Conservation (phyloP, 2,329 filamentous ascomycete species). For the Cytospora piceae region DNA sequence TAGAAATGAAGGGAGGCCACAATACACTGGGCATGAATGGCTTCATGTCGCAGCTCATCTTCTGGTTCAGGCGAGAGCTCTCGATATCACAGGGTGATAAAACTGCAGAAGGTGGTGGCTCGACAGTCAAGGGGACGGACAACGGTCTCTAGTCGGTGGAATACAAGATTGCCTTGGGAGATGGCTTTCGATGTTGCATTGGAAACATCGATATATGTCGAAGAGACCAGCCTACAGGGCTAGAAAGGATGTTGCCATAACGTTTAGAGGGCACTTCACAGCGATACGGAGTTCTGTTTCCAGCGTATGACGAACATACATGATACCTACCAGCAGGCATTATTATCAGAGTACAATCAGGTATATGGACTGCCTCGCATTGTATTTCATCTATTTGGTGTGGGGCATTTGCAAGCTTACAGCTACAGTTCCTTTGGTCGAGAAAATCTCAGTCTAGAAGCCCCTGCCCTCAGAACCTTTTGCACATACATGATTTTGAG, state of each 20-base stretch:
- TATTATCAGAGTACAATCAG: too few species aligned
- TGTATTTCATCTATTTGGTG: too few species aligned
- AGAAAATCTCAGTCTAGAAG: too few species aligned
- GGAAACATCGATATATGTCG: background rate
- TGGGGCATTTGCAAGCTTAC: too few species aligned
- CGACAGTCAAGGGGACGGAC: background rate
- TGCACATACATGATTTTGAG: too few species aligned
- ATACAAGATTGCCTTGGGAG: background rate
- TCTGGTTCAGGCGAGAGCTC: slow-evolving; percentile 16
- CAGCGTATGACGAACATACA: background rate
- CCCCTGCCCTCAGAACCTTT: too few species aligned
- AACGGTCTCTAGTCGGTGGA: background rate
- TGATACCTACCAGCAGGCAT: too few species aligned
- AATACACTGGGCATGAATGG: slow-evolving; percentile 32
- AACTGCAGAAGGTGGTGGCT: background rate
- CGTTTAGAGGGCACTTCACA: background rate
- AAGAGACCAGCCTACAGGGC: too few species aligned
- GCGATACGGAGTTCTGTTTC: background rate
- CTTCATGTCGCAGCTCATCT: slow-evolving; percentile 17
- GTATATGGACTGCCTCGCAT: too few species aligned
- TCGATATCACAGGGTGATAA: background rate
- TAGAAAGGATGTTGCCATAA: background rate
- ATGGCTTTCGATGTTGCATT: background rate
- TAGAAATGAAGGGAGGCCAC: slow-evolving; percentile 8
- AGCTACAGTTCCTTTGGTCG: too few species aligned